phyloP scores from a whole-genome alignment of 192 early-diverging fungal genomes.

The Podila minutissima region DNA sequence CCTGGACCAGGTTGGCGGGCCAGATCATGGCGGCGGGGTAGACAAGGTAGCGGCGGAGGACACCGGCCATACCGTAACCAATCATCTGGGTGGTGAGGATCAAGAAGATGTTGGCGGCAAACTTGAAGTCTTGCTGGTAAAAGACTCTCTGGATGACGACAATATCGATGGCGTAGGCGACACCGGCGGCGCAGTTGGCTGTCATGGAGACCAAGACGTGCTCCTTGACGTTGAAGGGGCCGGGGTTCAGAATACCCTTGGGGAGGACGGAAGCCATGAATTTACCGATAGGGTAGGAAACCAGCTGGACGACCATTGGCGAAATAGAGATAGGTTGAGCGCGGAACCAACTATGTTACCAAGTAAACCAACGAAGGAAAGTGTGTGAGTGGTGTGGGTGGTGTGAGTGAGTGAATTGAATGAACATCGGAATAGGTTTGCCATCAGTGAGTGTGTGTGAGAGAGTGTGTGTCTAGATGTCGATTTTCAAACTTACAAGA shows the following conservation, averaged over 20 bases:
- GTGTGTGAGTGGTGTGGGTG: no score
- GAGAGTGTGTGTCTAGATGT: no score
- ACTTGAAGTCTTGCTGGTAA: constrained; percentile 59
- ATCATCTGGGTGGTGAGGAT: constrained; percentile 30
- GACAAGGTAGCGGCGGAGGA: constrained; percentile 79
- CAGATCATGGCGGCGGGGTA: constrained; percentile 86
- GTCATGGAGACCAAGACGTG: constrained; percentile 61
- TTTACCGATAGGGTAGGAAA: constrained; percentile 54
- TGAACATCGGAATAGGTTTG: no score
- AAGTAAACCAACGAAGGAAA: no score
- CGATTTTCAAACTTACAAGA: constrained; percentile 19
- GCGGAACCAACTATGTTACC: constrained; percentile 34
- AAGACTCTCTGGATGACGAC: constrained; percentile 56
- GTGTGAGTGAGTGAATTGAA: no score
- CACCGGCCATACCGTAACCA: constrained; percentile 68
- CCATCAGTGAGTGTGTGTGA: no score
- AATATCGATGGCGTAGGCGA: constrained; percentile 60
- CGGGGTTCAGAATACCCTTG: constrained; percentile 54
- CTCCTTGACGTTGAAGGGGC: constrained; percentile 66
- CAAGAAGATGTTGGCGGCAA: constrained; percentile 54
- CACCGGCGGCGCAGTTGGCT: constrained; percentile 52
- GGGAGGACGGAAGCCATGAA: constrained; percentile 31
- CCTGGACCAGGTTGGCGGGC: constrained; percentile 44
- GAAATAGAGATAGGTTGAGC: constrained; percentile 37
- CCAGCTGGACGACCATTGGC: constrained; percentile 53